Evolutionary conservation across 202 grass and related monocot species (phyloP).

Genomic region (Brachypodium distachyon): DNA sequence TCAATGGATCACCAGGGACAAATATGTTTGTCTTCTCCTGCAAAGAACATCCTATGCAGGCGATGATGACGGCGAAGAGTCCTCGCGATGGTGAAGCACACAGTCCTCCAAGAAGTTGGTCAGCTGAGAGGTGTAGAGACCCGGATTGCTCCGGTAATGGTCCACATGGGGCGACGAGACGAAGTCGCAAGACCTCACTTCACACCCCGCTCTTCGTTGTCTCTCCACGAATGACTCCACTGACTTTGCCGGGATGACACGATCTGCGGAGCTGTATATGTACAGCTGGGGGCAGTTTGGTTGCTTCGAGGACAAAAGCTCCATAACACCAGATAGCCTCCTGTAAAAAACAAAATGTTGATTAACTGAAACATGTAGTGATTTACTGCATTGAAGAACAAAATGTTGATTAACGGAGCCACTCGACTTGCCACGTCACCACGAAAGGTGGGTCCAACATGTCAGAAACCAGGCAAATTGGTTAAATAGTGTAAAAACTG

Average conservation of each 20-base stretch:
- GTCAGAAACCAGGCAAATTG: too few relatives aligned
- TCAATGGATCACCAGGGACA: conserved; percentile 1
- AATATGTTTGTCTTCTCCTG: not conserved
- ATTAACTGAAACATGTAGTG: not conserved
- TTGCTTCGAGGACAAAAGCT: conserved; percentile 63
- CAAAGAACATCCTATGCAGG: not conserved
- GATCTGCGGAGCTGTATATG: conserved; percentile 81
- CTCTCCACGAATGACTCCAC: conserved; percentile 66
- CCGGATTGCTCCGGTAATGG: conserved; percentile 81
- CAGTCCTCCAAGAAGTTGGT: conserved; percentile 66
- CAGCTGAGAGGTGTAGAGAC: conserved; percentile 58
- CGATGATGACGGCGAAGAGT: not conserved
- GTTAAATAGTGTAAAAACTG: too few relatives aligned
- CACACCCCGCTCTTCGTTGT: conserved; percentile 40
- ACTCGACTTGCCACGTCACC: too few relatives aligned
- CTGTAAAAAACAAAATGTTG: not conserved
- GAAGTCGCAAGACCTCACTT: conserved; percentile 80
- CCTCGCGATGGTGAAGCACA: conserved; percentile 15
- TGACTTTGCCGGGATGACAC: conserved; percentile 76
- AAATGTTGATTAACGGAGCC: not conserved
- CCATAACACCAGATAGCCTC: conserved; percentile 71
- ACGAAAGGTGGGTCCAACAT: too few relatives aligned
- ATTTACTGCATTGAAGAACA: not conserved
- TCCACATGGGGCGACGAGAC: conserved; percentile 89
- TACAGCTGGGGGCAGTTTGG: conserved; percentile 89